phyloP scores from a whole-genome alignment of 495 filamentous ascomycete species.

The Terfezia claveryi region DNA sequence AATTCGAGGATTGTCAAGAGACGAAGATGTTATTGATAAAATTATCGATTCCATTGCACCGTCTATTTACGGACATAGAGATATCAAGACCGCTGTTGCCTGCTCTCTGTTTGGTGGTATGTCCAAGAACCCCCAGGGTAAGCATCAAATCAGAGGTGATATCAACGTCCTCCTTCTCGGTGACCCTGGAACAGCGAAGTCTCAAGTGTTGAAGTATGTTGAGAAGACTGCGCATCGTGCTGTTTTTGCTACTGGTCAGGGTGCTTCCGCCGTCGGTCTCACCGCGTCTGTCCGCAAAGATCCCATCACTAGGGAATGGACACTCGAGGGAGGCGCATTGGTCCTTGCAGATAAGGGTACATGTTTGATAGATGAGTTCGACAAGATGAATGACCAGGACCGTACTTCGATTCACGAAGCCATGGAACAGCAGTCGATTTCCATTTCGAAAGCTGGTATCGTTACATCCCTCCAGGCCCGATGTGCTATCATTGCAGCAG shows the following conservation, averaged over 20 bases:
- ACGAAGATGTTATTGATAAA: slow-evolving; percentile 86
- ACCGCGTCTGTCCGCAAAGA: slow-evolving; percentile 92
- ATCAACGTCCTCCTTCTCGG: slow-evolving; percentile 95
- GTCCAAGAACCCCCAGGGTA: slow-evolving; percentile 68
- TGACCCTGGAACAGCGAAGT: slow-evolving; percentile 91
- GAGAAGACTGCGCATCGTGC: slow-evolving; percentile 95
- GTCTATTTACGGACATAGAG: slow-evolving; percentile 88
- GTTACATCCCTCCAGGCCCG: slow-evolving; percentile 96
- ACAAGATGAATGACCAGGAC: slow-evolving; percentile 99
- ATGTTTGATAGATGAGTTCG: slow-evolving; percentile 97
- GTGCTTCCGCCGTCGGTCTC: slow-evolving; percentile 92
- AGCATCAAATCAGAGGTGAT: slow-evolving; percentile 80
- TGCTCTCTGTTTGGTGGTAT: slow-evolving; percentile 91
- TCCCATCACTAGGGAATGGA: slow-evolving; percentile 93
- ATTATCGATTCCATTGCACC: slow-evolving; percentile 87
- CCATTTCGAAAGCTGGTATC: slow-evolving; percentile 96
- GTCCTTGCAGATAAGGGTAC: slow-evolving; percentile 90
- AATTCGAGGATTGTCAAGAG: slow-evolving; percentile 66
- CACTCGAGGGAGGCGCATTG: slow-evolving; percentile 85
- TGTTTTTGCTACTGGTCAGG: slow-evolving; percentile 93
- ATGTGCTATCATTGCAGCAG: slow-evolving; percentile 89
- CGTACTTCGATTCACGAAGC: slow-evolving; percentile 96
- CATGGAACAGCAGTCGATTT: slow-evolving; percentile 99
- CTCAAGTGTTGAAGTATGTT: slow-evolving; percentile 78
- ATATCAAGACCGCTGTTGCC: slow-evolving; percentile 94